Conservation (phyloP, 2,329 filamentous ascomycete genomes). For the Davidsoniella virescens region DNA sequence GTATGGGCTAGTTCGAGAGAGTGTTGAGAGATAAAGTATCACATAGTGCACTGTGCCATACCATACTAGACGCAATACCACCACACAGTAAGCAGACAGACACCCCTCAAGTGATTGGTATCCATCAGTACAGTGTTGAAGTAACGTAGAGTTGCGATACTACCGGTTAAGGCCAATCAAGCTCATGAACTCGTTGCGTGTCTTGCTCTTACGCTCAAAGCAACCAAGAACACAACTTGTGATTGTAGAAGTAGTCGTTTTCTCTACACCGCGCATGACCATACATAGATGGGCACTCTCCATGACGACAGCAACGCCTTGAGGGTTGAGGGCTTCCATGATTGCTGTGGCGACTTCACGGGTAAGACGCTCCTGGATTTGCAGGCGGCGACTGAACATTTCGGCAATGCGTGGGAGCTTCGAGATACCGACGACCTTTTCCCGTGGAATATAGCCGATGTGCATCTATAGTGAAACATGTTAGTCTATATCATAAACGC, state of each 20-base stretch:
- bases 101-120: not conserved
- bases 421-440: constrained; percentile 84
- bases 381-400: constrained; percentile 84
- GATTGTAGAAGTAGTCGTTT: constrained; percentile 71
- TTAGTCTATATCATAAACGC: not conserved
- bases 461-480: constrained; percentile 54
- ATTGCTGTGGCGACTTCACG: constrained; percentile 92
- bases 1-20: too few species aligned
- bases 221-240: constrained; percentile 97
- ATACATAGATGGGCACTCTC: constrained; percentile 94
- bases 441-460: constrained; percentile 89
- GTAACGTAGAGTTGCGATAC: not conserved
- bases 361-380: constrained; percentile 91
- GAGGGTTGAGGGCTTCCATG: constrained; percentile 80
- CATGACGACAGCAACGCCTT: constrained; percentile 94
- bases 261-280: constrained; percentile 97
- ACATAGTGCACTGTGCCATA: too few species aligned
- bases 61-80: too few species aligned
- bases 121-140: too few species aligned
- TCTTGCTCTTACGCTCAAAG: constrained; percentile 85
- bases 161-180: constrained; percentile 45
- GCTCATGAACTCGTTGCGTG: constrained; percentile 86
- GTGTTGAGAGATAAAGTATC: too few species aligned
- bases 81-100: too few species aligned
- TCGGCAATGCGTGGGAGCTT: constrained; percentile 93